Percentiles rank a stretch among this genome's conserved stretches.
phyloP scores from a whole-genome alignment of 2,329 filamentous ascomycete species.

The Aspergillus sp. region DNA sequence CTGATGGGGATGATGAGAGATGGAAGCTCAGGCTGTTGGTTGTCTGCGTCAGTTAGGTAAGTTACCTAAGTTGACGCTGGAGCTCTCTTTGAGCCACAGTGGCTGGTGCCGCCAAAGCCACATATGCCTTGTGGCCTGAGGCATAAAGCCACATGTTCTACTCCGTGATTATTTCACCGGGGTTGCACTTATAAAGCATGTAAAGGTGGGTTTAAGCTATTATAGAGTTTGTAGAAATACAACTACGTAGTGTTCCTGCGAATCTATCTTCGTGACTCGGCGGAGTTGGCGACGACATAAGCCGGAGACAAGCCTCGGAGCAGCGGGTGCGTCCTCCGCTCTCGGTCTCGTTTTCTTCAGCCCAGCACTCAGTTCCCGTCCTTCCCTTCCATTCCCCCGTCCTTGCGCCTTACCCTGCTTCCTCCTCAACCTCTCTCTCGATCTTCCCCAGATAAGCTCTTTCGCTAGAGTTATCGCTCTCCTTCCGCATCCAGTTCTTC shows the following conservation, averaged over 20 bases:
- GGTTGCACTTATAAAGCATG: not conserved
- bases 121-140: conserved; percentile 13
- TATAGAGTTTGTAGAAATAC: not conserved
- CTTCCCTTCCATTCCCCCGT: conserved; percentile 31
- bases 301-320: conserved; percentile 33
- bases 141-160: conserved; percentile 6
- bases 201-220: not conserved
- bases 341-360: conserved; percentile 21
- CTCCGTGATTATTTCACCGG: not conserved
- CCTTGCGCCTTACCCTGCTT: conserved; percentile 14
- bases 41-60: not conserved
- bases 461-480: conserved; percentile 20
- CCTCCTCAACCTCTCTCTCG: conserved; percentile 19
- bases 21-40: conserved; percentile 11
- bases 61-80: conserved; percentile 2
- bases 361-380: conserved; percentile 20
- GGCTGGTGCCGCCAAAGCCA: conserved; percentile 7
- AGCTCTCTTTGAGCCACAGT: conserved; percentile 17
- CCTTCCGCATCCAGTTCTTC: conserved; percentile 5
- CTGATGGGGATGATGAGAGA: conserved; percentile 13
- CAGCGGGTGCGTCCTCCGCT: conserved; percentile 24
- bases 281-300: not conserved
- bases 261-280: not conserved
- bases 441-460: conserved; percentile 18
- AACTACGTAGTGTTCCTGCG: not conserved